Conservation (phyloP, 305 asterid species). For the Solanum aculeatissimum region DNA sequence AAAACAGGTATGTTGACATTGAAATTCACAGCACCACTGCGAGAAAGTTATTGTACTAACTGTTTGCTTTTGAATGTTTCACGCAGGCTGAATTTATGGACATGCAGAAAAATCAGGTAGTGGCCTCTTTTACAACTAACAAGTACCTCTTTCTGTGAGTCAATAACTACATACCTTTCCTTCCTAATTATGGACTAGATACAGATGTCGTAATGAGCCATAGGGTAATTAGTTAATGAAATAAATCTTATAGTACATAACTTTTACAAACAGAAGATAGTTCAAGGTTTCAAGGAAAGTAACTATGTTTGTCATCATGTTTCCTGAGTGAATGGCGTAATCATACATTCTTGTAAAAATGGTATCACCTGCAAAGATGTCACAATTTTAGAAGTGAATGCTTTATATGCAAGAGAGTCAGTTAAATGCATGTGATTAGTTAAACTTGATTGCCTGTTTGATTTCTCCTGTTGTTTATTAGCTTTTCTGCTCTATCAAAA, state of each 20-base stretch:
- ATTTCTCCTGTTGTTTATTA: background rate
- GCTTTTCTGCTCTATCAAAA: background rate
- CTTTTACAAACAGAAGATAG: background rate
- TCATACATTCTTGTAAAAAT: background rate
- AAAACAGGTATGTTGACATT: slow-evolving; percentile 45
- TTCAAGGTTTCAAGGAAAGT: background rate
- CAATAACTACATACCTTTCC: background rate
- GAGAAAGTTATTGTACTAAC: background rate
- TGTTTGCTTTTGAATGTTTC: background rate
- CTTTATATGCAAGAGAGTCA: background rate
- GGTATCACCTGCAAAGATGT: background rate
- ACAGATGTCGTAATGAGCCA: background rate
- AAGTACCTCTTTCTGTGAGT: background rate
- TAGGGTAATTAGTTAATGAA: background rate
- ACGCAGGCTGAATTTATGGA: slow-evolving; percentile 54
- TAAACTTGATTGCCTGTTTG: background rate
- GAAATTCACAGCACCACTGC: background rate
- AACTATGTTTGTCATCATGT: background rate
- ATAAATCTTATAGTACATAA: background rate
- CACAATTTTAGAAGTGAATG: background rate
- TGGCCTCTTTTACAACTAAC: background rate
- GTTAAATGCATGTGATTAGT: background rate
- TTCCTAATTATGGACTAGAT: background rate
- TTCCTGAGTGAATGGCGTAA: background rate
- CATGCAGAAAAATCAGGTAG: slow-evolving; percentile 75